Base-by-base conservation (phyloP, 2,329 filamentous ascomycete genomes). In the Beauveria caledonica region DNA sequence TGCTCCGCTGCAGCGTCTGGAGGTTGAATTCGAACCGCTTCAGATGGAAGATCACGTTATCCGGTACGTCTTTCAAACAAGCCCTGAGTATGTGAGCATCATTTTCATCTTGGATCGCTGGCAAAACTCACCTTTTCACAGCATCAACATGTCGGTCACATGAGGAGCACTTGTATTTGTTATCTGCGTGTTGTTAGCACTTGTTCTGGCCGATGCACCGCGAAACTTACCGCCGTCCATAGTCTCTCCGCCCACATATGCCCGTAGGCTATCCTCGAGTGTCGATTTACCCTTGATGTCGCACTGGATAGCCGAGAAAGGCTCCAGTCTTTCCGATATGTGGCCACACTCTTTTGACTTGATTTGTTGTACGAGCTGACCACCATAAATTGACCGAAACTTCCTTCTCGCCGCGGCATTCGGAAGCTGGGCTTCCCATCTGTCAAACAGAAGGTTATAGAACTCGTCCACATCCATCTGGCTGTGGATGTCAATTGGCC, bases 401-500 rank as follows among this genome's bases (percentile, higher is more conserved):
- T 74, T 76, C 64, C 84, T 86, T 50, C 90, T 96, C 39, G 85
- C 84, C n/a, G 85, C 80, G 2, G 79, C 73, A 10, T 82, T 81
- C 19, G 82, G 73, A 64, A 97, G 85, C 68, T 96, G 90, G 9
- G 85, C 83, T 70, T 99, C 95, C 83, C 92, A 92, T 27, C 92
- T 85, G 71, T 96, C 92, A 67, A 97, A 94, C 0, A 99, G 81
- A 5, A 96, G 81, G 68, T 94, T 96, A 76, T 95, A 97, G 71
- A 97, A 99, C 71, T 97, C 92, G 66, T 97, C 94, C 5, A 97
- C 94, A 70, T 99, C 94, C 90, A 99, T 97, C 72, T 99, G 94
- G 62, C 89, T 85, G 60, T 87, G 85, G 27, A 95, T 87, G 71
- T 97, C 92, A 64, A 99, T 95, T 17, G 84, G 80, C 2, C 86